Evolutionary conservation across 192 early-diverging fungal species (phyloP).

Genomic region (Backusella circina): DNA sequence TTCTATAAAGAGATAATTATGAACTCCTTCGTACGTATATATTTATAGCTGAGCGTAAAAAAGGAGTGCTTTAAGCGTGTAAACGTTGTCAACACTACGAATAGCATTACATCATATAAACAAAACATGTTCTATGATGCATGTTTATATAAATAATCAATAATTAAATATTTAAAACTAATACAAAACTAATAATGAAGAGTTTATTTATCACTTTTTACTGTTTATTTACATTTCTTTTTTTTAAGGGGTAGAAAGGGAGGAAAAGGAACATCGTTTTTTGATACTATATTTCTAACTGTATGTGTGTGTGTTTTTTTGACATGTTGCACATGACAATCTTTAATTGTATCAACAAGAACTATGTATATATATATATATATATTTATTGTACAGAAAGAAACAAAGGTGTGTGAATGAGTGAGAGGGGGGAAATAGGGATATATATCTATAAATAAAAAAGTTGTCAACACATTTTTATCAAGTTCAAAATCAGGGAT

Average conservation of each 20-base stretch:
- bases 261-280: not conserved
- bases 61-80: not conserved
- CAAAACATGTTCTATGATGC: not conserved
- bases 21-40: too few relatives aligned
- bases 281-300: not conserved
- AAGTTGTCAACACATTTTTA: not conserved
- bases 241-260: not conserved
- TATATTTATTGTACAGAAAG: not conserved
- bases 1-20: too few relatives aligned
- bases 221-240: not conserved
- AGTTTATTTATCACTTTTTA: not conserved
- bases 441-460: too few relatives aligned
- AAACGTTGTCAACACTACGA: not conserved
- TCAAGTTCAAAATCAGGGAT: not conserved
- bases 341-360: not conserved
- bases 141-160: not conserved
- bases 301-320: not conserved
- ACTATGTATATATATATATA: too few relatives aligned
- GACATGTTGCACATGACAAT: not conserved
- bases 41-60: not conserved
- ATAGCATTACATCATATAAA: not conserved
- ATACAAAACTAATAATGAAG: not conserved
- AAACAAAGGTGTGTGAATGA: not conserved
- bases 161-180: not conserved
- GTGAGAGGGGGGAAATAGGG: not conserved